Evolutionary conservation across 345 rosid genomes (phyloP).

Genomic region (Rhizophora mangle): DNA sequence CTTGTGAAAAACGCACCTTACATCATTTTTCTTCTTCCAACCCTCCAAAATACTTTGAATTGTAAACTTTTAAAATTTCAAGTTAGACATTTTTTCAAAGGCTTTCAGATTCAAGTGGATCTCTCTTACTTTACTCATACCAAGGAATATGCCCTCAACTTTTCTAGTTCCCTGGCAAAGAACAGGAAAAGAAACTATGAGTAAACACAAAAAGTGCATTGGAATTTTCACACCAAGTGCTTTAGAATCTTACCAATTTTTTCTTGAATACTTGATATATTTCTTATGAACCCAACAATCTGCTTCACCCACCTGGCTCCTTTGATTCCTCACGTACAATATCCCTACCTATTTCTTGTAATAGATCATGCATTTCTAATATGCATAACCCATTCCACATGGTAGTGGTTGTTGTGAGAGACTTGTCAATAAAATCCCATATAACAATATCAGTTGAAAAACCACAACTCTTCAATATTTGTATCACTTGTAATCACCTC

Average conservation of each 20-base stretch:
- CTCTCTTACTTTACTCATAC: too few species aligned
- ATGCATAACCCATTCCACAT: too few species aligned
- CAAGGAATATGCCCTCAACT: neutral
- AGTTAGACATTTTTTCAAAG: neutral
- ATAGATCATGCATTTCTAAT: conserved; percentile 4
- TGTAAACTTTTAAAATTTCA: neutral
- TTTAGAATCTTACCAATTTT: conserved; percentile 8
- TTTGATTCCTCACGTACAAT: too few species aligned
- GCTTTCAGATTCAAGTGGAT: too few species aligned
- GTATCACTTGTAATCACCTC: neutral
- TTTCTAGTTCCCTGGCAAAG: neutral
- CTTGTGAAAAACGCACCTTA: neutral
- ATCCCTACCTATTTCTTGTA: neutral
- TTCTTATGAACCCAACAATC: neutral
- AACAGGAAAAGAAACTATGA: neutral
- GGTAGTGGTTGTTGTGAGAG: neutral
- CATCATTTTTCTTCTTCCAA: too few species aligned
- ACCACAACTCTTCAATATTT: neutral
- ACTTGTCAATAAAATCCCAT: conserved; percentile 2
- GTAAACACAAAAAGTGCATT: neutral
- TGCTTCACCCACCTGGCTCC: neutral
- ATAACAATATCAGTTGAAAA: neutral
- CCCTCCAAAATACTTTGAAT: neutral
- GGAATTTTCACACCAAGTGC: neutral
- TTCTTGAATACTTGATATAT: neutral